A percentile compares a stretch with the other conserved stretches of the same genome.
These are phyloP conservation scores for Sordariomycetes sp. DNA, from an alignment of 2,329 filamentous ascomycete species.

Conservation along the genomic window DNA sequence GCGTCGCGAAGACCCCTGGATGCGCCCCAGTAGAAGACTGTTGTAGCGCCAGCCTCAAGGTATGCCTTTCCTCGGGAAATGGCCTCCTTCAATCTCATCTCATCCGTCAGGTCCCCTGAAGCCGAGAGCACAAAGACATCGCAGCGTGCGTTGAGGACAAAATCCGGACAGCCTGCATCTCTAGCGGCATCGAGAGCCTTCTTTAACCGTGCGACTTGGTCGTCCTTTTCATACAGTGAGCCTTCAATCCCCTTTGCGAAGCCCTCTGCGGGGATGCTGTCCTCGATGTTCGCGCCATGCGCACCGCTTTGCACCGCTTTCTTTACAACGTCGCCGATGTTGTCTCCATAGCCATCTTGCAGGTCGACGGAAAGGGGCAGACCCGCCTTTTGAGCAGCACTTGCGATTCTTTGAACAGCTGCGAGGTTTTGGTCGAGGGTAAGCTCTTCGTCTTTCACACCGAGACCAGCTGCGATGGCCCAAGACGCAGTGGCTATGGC, in stretches of 20 bases:
- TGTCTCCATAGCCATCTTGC: slow-evolving; percentile 49
- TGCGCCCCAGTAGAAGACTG: slow-evolving; percentile 52
- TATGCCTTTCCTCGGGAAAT: slow-evolving; percentile 46
- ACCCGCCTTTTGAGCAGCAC: slow-evolving; percentile 25
- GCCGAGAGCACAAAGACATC: slow-evolving; percentile 37
- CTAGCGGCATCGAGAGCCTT: slow-evolving; percentile 29
- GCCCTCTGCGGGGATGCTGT: slow-evolving; percentile 28
- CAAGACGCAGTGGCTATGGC: slow-evolving; percentile 41
- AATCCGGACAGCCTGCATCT: slow-evolving; percentile 40
- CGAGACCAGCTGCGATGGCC: slow-evolving; percentile 36
- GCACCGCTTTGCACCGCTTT: slow-evolving; percentile 39
- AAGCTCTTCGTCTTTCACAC: slow-evolving; percentile 37
- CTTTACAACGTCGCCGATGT: slow-evolving; percentile 32
- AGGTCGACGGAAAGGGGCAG: slow-evolving; percentile 48
- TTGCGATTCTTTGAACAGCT: slow-evolving; percentile 33
- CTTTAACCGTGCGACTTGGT: slow-evolving; percentile 38
- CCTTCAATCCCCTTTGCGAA: slow-evolving; percentile 18
- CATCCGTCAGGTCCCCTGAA: slow-evolving; percentile 16
- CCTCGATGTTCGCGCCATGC: slow-evolving; percentile 52
- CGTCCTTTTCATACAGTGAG: slow-evolving; percentile 26
- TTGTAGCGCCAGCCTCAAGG: slow-evolving; percentile 47
- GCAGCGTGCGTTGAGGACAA: slow-evolving; percentile 48
- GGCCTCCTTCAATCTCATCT: slow-evolving; percentile 32
- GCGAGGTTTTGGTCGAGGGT: slow-evolving; percentile 40
- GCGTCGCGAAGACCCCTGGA: slow-evolving; percentile 29